phyloP scores from a whole-genome alignment of 768 basidiomycete genomes.

The Boletus tylopilopsis region DNA sequence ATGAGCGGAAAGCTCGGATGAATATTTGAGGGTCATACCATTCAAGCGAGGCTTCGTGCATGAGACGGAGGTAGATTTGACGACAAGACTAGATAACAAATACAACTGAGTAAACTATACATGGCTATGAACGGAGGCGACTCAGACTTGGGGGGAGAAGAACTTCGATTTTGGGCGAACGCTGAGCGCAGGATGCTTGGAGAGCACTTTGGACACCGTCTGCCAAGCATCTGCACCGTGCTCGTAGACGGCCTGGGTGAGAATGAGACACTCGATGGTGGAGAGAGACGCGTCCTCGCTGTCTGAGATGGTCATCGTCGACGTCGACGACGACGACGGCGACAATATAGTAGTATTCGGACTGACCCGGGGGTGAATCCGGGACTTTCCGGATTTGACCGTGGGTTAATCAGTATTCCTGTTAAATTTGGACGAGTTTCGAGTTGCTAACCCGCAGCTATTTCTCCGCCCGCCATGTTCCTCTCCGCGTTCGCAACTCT shows the following conservation, averaged over 20 bases:
- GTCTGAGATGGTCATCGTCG: constrained; percentile 9
- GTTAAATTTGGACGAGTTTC: constrained; percentile 28
- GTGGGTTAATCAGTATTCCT: background rate
- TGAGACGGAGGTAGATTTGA: constrained; percentile 59
- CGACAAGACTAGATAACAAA: constrained; percentile 55
- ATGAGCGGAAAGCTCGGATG: background rate
- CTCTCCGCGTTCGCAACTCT: constrained; percentile 39
- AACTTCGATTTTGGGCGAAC: constrained; percentile 56
- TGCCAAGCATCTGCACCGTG: constrained; percentile 70
- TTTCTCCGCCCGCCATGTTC: constrained; percentile 37
- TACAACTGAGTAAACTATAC: constrained; percentile 18
- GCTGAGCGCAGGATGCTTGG: constrained; percentile 69
- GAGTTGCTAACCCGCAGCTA: constrained; percentile 2
- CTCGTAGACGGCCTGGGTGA: constrained; percentile 86
- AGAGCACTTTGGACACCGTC: constrained; percentile 59
- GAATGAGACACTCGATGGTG: constrained; percentile 68
- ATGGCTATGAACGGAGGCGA: constrained; percentile 17
- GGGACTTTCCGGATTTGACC: constrained; percentile 15
- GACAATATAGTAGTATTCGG: background rate
- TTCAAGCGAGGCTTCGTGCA: constrained; percentile 66
- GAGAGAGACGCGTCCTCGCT: constrained; percentile 15
- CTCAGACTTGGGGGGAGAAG: constrained; percentile 62
- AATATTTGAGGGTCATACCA: constrained; percentile 33
- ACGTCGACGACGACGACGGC: constrained; percentile 7
- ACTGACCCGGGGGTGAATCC: constrained; percentile 16